Percentiles rank a stretch among this genome's conserved stretches.
Evolutionary conservation across 2,329 filamentous ascomycete genomes (phyloP).

Genomic region (Neonectria neomacrospora): DNA sequence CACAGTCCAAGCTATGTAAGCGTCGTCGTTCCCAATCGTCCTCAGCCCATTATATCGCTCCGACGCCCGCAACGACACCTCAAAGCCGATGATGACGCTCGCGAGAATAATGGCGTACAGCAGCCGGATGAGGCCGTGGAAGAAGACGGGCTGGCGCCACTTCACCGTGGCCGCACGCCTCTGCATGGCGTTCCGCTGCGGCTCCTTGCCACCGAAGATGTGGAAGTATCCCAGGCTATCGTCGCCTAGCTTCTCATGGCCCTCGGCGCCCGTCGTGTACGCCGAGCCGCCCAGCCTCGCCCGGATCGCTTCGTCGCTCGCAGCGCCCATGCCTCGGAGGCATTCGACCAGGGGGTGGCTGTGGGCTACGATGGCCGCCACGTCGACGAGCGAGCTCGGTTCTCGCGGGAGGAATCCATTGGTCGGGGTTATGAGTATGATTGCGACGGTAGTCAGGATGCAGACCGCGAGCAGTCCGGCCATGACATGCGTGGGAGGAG

Average conservation of each 20-base stretch:
- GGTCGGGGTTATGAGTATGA: slow-evolving; percentile 41
- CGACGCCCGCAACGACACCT: slow-evolving; percentile 49
- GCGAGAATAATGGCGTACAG: slow-evolving; percentile 42
- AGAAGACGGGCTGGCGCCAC: slow-evolving; percentile 46
- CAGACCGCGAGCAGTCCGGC: slow-evolving; percentile 44
- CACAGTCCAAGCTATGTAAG: slow-evolving; percentile 51
- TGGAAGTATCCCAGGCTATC: slow-evolving; percentile 42
- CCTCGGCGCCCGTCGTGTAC: slow-evolving; percentile 50
- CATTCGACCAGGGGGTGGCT: slow-evolving; percentile 50
- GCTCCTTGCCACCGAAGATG: slow-evolving; percentile 42
- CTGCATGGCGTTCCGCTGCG: slow-evolving; percentile 23
- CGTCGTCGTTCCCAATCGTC: slow-evolving; percentile 43
- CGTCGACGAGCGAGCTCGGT: slow-evolving; percentile 49
- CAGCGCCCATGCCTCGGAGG: slow-evolving; percentile 50
- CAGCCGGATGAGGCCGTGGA: slow-evolving; percentile 46
- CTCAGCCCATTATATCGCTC: slow-evolving; percentile 45
- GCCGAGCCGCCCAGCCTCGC: slow-evolving; percentile 42
- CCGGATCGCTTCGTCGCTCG: slow-evolving; percentile 41
- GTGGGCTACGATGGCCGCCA: slow-evolving; percentile 51
- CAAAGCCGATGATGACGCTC: slow-evolving; percentile 49
- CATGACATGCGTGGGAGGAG: slow-evolving; percentile 47
- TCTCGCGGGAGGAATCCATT: slow-evolving; percentile 51
- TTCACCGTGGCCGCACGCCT: slow-evolving; percentile 38
- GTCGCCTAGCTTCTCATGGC: slow-evolving; percentile 47
- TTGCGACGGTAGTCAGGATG: slow-evolving; percentile 35